These are phyloP conservation scores for Aspergillus ellipticus DNA, from an alignment of 495 filamentous ascomycete genomes.

Conservation along the genomic window DNA sequence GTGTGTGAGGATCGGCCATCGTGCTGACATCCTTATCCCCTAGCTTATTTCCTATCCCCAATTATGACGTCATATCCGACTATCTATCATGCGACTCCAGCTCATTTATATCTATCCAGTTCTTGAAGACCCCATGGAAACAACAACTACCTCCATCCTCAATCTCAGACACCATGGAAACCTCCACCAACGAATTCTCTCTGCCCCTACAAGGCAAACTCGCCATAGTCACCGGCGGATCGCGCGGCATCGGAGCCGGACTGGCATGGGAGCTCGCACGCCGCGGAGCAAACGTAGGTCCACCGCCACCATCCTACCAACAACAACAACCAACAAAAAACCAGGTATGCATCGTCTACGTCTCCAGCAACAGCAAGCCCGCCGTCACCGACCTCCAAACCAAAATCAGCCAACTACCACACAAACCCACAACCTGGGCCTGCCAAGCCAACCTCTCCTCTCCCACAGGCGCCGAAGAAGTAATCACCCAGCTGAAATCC, in stretches of 20 bases:
- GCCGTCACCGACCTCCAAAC: background rate
- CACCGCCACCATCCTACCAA: background rate
- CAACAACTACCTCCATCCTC: background rate
- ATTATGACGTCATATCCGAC: background rate
- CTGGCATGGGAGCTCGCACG: slow-evolving; percentile 28
- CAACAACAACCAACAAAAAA: background rate
- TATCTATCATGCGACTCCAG: background rate
- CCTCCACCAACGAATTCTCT: background rate
- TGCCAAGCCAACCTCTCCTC: slow-evolving; percentile 30
- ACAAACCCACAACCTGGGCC: slow-evolving; percentile 23
- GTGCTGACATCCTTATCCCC: background rate
- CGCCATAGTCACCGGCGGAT: slow-evolving; percentile 27
- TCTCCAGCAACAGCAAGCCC: slow-evolving; percentile 1
- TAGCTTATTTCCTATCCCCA: background rate
- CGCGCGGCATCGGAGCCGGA: slow-evolving; percentile 29
- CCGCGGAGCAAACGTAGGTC: slow-evolving; percentile 29
- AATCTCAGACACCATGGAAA: background rate
- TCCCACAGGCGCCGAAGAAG: background rate
- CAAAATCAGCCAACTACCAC: background rate
- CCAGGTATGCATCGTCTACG: slow-evolving; percentile 19
- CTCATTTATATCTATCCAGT: background rate
- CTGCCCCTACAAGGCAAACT: slow-evolving; percentile 7
- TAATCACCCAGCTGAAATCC: slow-evolving; percentile 22
- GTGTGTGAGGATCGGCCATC: no score
- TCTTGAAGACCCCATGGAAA: background rate